Percentiles rank a stretch among this genome's conserved stretches.
Evolutionary conservation across 176 grass and related monocot genomes (phyloP).

Genomic region (Carex kokanica): DNA sequence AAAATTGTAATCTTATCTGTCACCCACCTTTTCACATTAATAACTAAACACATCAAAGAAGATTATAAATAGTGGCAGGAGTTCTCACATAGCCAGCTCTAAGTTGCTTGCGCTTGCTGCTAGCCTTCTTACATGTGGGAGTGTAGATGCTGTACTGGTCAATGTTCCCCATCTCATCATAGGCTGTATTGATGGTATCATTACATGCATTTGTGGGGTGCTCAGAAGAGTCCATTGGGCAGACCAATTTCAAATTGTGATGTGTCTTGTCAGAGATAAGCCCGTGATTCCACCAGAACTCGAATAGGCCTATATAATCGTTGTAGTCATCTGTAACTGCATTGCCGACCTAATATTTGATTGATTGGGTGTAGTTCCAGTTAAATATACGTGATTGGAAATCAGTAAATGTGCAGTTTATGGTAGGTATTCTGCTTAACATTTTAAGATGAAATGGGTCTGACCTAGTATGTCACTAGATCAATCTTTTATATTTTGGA

Average conservation of each 20-base stretch:
- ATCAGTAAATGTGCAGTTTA: background rate
- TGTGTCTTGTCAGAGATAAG: conserved; percentile 86
- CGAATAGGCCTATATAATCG: conserved; percentile 70
- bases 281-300: conserved; percentile 97
- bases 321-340: conserved; percentile 76
- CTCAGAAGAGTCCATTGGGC: conserved; percentile 42
- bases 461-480: background rate
- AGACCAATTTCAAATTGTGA: conserved; percentile 41
- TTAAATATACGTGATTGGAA: background rate
- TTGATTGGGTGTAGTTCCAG: background rate
- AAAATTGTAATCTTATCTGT: background rate
- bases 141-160: conserved; percentile 88
- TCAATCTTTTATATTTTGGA: background rate
- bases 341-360: conserved; percentile 65
- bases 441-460: background rate
- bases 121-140: conserved; percentile 26
- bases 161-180: conserved; percentile 56
- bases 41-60: background rate
- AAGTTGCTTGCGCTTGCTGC: background rate
- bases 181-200: conserved; percentile 30
- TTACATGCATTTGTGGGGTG: conserved; percentile 51
- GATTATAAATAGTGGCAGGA: background rate
- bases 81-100: conserved; percentile 37
- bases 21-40: background rate
- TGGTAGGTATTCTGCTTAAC: background rate